A percentile compares a stretch with the other conserved stretches of the same genome.
These are phyloP conservation scores for Blastobotrys malaysiensis DNA, from an alignment of 1,139 yeast genomes.

Conservation along the genomic window DNA sequence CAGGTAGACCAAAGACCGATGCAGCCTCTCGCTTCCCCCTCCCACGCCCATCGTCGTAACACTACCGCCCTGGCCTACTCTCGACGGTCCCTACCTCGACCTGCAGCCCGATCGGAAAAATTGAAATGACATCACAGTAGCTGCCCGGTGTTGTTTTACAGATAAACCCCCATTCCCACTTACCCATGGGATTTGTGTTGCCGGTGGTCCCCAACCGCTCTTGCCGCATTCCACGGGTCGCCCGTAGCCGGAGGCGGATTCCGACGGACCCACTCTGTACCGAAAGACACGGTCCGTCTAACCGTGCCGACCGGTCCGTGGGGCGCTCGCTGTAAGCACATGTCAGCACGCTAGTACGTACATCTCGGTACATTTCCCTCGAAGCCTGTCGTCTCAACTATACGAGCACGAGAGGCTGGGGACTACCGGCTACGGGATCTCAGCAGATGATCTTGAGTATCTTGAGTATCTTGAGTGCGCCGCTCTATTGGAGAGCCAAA, in stretches of 20 bases:
- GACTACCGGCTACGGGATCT: too few species aligned
- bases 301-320: too few species aligned
- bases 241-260: neutral
- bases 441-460: too few species aligned
- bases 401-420: too few species aligned
- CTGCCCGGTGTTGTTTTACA: too few species aligned
- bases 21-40: neutral
- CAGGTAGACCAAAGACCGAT: neutral
- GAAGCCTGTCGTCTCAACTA: too few species aligned
- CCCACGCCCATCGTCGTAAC: neutral
- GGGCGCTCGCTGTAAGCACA: neutral
- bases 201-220: neutral
- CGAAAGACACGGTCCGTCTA: too few species aligned
- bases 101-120: conserved; percentile 1
- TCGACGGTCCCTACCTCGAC: too few species aligned
- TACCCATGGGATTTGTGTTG: neutral
- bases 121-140: neutral
- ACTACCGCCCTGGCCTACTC: neutral
- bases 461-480: too few species aligned
- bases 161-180: neutral
- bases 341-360: neutral
- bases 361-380: neutral
- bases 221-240: too few species aligned
- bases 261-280: neutral
- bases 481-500: too few species aligned